Evolutionary conservation across 306 rosid genomes (phyloP).

Genomic region (Pyrus pyrifolia): DNA sequence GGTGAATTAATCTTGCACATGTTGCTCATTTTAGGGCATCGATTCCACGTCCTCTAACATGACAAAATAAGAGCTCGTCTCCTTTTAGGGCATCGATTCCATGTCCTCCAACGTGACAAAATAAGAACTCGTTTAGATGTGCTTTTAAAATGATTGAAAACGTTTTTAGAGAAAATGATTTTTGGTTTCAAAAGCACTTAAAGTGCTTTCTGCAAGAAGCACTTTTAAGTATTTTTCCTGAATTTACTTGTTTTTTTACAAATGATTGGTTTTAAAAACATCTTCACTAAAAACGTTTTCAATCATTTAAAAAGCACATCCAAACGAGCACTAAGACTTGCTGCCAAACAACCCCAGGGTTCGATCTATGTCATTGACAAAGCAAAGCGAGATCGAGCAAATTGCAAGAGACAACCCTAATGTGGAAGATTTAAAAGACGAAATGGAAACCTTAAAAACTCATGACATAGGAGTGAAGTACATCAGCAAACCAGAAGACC

Average conservation of each 20-base stretch:
- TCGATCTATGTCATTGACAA: constrained; percentile 49
- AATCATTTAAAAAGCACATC: too few species aligned
- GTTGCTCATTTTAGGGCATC: constrained; percentile 40
- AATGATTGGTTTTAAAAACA: too few species aligned
- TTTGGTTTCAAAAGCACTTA: too few species aligned
- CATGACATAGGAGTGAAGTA: background rate
- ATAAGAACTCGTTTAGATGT: too few species aligned
- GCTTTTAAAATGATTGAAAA: too few species aligned
- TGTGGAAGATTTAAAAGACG: background rate
- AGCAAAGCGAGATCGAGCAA: constrained; percentile 29
- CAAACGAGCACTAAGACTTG: constrained; percentile 35
- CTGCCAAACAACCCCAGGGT: constrained; percentile 69
- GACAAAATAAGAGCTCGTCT: constrained; percentile 8
- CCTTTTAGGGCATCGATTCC: constrained; percentile 23
- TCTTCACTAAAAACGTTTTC: too few species aligned
- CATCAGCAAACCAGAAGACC: background rate
- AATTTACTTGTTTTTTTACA: too few species aligned
- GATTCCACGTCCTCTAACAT: constrained; percentile 59
- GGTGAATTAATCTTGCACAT: background rate
- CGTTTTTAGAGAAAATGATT: too few species aligned
- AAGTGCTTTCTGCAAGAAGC: too few species aligned
- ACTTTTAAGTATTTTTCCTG: too few species aligned
- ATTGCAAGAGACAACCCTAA: background rate
- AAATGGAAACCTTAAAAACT: background rate
- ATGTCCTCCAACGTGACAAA: too few species aligned